These are phyloP conservation scores for Kodamaea lidongshanica DNA, from an alignment of 805 yeast genomes.

Conservation along the genomic window DNA sequence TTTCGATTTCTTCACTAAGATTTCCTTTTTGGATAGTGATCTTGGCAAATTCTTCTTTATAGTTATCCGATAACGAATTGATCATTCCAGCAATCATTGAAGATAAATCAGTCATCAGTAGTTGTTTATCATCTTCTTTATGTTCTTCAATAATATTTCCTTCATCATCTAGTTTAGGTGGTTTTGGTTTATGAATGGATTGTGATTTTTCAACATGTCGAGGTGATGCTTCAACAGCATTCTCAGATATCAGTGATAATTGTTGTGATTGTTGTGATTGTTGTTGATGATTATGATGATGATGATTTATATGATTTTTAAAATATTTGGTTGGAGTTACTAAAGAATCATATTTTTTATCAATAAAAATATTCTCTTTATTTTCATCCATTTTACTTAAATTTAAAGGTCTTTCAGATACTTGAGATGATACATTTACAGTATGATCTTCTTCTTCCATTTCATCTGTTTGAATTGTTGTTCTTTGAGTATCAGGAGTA, in stretches of 20 bases:
- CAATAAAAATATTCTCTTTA: constrained; percentile 44
- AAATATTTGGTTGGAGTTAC: constrained; percentile 27
- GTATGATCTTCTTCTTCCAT: constrained; percentile 26
- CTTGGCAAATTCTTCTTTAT: constrained; percentile 46
- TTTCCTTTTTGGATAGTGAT: constrained; percentile 18
- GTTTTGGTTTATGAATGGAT: constrained; percentile 21
- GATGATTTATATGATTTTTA: too few relatives aligned
- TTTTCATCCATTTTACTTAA: constrained; percentile 28
- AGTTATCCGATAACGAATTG: constrained; percentile 47
- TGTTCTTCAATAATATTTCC: constrained; percentile 19
- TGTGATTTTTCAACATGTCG: constrained; percentile 6
- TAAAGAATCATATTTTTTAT: constrained; percentile 19
- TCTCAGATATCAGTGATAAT: constrained; percentile 28
- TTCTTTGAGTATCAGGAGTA: constrained; percentile 42
- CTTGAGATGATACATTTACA: background rate
- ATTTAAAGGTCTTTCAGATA: too few relatives aligned
- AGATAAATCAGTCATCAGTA: constrained; percentile 30
- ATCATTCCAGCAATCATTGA: constrained; percentile 37
- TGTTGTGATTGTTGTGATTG: constrained; percentile 12
- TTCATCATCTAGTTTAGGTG: constrained; percentile 29
- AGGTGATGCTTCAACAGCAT: constrained; percentile 26
- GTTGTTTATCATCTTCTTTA: constrained; percentile 13
- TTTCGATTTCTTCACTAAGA: constrained; percentile 37
- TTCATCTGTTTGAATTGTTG: constrained; percentile 40
- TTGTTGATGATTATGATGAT: background rate